A percentile compares a stretch with the other conserved stretches of the same genome.
Evolutionary conservation across 139 green algal genomes (phyloP).

Genomic region (Chlorella sp.): DNA sequence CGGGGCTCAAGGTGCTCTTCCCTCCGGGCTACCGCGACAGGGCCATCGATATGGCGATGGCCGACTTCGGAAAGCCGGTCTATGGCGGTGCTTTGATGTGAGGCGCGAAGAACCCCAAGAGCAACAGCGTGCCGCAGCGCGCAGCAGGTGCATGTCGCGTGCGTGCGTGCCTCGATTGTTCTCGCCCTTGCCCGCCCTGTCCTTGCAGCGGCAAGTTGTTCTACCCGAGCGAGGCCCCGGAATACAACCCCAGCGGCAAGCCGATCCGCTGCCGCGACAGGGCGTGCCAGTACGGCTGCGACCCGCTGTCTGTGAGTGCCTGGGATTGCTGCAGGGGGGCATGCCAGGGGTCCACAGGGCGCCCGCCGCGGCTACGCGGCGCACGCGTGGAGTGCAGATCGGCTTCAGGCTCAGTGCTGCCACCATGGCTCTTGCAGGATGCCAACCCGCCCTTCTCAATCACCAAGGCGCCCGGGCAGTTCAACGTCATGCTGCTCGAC

Average conservation of each 20-base stretch:
- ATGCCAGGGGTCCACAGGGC: neutral
- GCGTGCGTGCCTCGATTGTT: too few species aligned
- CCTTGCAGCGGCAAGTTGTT: conserved; percentile 31
- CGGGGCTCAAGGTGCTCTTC: conserved; percentile 3
- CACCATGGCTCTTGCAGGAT: neutral
- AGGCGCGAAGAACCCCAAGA: conserved; percentile 5
- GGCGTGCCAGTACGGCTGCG: conserved; percentile 34
- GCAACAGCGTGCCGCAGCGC: neutral
- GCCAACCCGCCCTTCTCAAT: conserved; percentile 22
- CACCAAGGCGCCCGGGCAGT: conserved; percentile 29
- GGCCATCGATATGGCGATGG: conserved; percentile 46
- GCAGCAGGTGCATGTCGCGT: neutral
- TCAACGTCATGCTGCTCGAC: conserved; percentile 69
- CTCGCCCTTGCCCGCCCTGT: too few species aligned
- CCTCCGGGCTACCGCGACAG: neutral
- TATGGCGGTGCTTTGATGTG: conserved; percentile 61
- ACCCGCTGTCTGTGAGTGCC: conserved; percentile 25
- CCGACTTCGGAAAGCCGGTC: conserved; percentile 64
- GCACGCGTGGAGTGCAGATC: neutral
- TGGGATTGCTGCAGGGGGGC: neutral
- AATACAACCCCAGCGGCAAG: conserved; percentile 3
- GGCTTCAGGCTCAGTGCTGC: neutral
- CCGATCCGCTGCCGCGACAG: conserved; percentile 16
- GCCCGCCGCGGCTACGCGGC: too few species aligned
- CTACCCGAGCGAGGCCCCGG: conserved; percentile 21